Conservation (phyloP, 75 land plant genomes). For the Pinus albicaulis region DNA sequence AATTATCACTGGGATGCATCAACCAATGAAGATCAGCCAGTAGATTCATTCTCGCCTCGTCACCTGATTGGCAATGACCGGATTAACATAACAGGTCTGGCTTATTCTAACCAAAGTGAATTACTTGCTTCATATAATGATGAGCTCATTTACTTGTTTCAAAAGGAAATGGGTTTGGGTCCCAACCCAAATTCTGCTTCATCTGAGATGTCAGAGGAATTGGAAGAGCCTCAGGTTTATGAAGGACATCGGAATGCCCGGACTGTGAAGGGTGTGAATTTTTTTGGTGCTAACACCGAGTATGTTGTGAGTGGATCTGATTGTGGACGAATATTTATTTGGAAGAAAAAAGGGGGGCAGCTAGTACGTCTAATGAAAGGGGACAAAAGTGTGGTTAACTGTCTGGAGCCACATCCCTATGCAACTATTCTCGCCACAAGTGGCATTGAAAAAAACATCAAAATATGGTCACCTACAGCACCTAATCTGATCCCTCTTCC, state of each 20-base stretch:
- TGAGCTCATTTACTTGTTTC: slow-evolving; percentile 84
- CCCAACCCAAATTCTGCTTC: slow-evolving; percentile 33
- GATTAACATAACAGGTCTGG: slow-evolving; percentile 86
- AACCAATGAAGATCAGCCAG: slow-evolving; percentile 48
- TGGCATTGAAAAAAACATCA: slow-evolving; percentile 79
- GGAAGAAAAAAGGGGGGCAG: slow-evolving; percentile 88
- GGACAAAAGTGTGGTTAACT: slow-evolving; percentile 82
- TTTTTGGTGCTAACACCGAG: slow-evolving; percentile 86
- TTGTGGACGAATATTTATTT: slow-evolving; percentile 90
- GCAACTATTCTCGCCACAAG: slow-evolving; percentile 84
- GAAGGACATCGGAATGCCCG: slow-evolving; percentile 77
- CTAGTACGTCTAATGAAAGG: slow-evolving; percentile 81
- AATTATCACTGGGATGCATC: slow-evolving; percentile 57
- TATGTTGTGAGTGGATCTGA: slow-evolving; percentile 97
- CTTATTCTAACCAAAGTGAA: slow-evolving; percentile 89
- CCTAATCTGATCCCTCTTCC: slow-evolving; percentile 43
- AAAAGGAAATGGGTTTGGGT: slow-evolving; percentile 76
- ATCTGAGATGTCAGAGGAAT: slow-evolving; percentile 2
- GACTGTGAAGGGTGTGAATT: slow-evolving; percentile 92
- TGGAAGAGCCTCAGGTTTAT: slow-evolving; percentile 64
- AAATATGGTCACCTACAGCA: slow-evolving; percentile 87
- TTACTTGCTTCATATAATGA: slow-evolving; percentile 90
- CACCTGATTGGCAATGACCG: slow-evolving; percentile 70
- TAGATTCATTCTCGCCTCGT: slow-evolving; percentile 65
- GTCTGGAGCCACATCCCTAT: slow-evolving; percentile 85